A percentile compares a stretch with the other conserved stretches of the same genome.
Evolutionary conservation across 768 basidiomycete species (phyloP).

Genomic region (Fibroporia radiculosa): DNA sequence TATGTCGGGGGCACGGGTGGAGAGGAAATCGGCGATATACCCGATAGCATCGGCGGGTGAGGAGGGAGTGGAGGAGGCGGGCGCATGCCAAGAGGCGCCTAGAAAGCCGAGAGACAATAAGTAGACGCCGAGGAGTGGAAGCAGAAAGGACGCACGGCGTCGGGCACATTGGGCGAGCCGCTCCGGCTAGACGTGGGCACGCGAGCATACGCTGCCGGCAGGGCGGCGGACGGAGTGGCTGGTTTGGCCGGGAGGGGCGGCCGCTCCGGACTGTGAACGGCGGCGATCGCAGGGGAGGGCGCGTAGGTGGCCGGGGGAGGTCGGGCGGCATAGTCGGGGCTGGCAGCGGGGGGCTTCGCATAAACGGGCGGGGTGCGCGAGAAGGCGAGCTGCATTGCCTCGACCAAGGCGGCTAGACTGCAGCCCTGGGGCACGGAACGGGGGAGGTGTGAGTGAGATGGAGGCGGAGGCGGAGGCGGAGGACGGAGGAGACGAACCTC

Average conservation of each 20-base stretch:
- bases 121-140: background rate
- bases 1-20: conserved; percentile 18
- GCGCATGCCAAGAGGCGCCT: conserved; percentile 15
- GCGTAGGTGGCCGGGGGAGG: conserved; percentile 18
- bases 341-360: conserved; percentile 50
- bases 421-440: conserved; percentile 55
- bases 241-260: conserved; percentile 36
- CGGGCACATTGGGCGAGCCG: conserved; percentile 6
- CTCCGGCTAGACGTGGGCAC: conserved; percentile 3
- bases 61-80: conserved; percentile 21
- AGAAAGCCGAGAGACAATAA: background rate
- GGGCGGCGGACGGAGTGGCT: conserved; percentile 12
- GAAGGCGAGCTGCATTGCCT: conserved; percentile 76
- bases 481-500: conserved; percentile 50
- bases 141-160: conserved; percentile 10
- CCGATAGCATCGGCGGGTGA: conserved; percentile 10
- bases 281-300: conserved; percentile 2
- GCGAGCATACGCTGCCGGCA: background rate
- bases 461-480: background rate
- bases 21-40: conserved; percentile 9
- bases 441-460: conserved; percentile 12
- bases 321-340: conserved; percentile 18
- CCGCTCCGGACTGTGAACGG: conserved; percentile 16
- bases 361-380: conserved; percentile 85
- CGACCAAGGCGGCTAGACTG: conserved; percentile 61